phyloP scores from a whole-genome alignment of 176 grass and related monocot genomes.

The Avena sativa region DNA sequence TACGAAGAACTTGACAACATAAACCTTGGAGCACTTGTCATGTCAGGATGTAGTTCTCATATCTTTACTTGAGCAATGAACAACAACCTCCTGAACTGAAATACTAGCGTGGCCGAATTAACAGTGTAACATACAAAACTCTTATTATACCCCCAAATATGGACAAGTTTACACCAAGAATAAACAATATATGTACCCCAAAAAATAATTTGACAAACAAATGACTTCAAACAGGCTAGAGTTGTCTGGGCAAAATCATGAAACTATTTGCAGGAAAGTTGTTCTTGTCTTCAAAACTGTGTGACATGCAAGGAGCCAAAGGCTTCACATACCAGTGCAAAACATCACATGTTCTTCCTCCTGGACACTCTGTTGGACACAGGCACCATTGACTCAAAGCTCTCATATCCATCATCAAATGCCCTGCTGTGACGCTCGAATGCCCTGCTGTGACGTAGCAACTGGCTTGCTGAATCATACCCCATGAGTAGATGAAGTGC shows the following conservation, averaged over 20 bases:
- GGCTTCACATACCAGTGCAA: background rate
- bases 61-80: constrained; percentile 16
- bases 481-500: constrained; percentile 92
- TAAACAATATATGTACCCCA: constrained; percentile 34
- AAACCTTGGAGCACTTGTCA: background rate
- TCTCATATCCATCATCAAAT: constrained; percentile 62
- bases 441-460: constrained; percentile 56
- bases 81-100: constrained; percentile 16
- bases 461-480: constrained; percentile 88
- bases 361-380: constrained; percentile 55
- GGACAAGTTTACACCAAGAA: constrained; percentile 56
- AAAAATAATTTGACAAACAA: constrained; percentile 39
- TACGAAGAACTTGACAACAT: background rate
- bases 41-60: background rate
- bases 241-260: constrained; percentile 12
- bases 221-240: constrained; percentile 29
- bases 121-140: constrained; percentile 3
- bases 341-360: constrained; percentile 55
- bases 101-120: background rate
- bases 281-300: constrained; percentile 29
- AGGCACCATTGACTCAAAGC: constrained; percentile 66
- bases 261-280: constrained; percentile 41
- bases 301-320: background rate
- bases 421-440: constrained; percentile 51
- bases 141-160: constrained; percentile 40